Percentiles rank a stretch among this genome's conserved stretches.
Evolutionary conservation across 108 stramenopile species (phyloP).

Genomic region (Cylindrotheca fusiformis): DNA sequence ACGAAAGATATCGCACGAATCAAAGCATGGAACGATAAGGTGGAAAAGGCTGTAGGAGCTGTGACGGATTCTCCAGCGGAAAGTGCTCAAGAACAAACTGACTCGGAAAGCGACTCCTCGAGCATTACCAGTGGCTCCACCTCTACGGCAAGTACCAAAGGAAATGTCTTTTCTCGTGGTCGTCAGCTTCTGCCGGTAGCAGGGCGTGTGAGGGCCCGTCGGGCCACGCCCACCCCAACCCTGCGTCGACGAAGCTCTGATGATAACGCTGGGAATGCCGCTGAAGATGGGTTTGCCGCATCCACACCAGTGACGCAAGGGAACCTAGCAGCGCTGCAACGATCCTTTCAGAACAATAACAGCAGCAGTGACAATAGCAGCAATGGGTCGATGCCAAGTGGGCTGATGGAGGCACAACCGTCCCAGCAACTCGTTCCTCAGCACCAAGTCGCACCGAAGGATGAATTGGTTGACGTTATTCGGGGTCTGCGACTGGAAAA

Average conservation of each 20-base stretch:
- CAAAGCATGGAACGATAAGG: constrained; percentile 67
- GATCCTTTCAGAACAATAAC: constrained; percentile 33
- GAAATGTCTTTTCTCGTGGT: constrained; percentile 63
- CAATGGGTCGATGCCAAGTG: neutral
- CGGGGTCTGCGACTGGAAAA: constrained; percentile 74
- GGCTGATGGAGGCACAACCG: constrained; percentile 1
- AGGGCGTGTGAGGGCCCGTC: constrained; percentile 70
- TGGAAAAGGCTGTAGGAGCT: constrained; percentile 82
- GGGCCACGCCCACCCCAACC: constrained; percentile 79
- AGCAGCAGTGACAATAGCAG: constrained; percentile 7
- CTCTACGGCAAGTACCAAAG: constrained; percentile 38
- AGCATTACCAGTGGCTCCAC: constrained; percentile 31
- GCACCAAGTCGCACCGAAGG: constrained; percentile 56
- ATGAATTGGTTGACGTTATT: constrained; percentile 83
- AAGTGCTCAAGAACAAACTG: constrained; percentile 30
- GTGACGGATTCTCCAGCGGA: constrained; percentile 37
- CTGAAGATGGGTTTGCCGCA: constrained; percentile 73
- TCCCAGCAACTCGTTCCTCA: constrained; percentile 11
- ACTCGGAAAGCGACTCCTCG: constrained; percentile 39
- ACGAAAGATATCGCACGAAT: constrained; percentile 63
- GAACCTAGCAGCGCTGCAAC: constrained; percentile 67
- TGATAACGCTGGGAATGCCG: constrained; percentile 30
- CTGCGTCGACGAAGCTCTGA: constrained; percentile 36
- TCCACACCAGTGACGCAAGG: constrained; percentile 56
- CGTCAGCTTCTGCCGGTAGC: constrained; percentile 73